phyloP scores from a whole-genome alignment of 345 rosid genomes.

The Boechera stricta region DNA sequence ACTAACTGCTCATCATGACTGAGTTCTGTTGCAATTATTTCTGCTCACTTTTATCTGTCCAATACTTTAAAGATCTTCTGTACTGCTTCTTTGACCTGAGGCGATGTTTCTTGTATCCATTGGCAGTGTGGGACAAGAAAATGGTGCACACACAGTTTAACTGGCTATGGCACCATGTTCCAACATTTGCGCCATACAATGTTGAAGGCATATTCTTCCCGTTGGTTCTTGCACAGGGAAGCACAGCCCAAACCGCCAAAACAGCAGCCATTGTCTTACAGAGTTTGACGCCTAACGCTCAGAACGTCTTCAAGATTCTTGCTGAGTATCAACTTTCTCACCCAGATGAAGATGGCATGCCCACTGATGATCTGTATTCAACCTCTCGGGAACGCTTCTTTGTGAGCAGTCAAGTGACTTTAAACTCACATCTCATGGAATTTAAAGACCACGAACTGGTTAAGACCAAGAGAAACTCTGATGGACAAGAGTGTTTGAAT shows the following conservation, averaged over 20 bases:
- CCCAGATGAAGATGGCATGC: conserved; percentile 93
- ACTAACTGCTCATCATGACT: conserved; percentile 2
- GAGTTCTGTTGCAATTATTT: not conserved
- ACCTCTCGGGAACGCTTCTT: conserved; percentile 79
- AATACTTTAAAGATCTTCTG: not conserved
- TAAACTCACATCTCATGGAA: conserved; percentile 89
- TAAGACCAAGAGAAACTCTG: conserved; percentile 69
- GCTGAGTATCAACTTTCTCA: conserved; percentile 79
- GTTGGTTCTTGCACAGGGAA: conserved; percentile 75
- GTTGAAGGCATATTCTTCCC: conserved; percentile 86
- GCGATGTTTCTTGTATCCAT: not conserved
- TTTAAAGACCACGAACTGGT: conserved; percentile 94
- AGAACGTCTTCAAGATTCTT: conserved; percentile 85
- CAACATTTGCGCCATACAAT: conserved; percentile 85
- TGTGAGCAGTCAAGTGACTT: conserved; percentile 86
- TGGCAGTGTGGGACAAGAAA: conserved; percentile 98
- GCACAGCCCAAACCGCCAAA: conserved; percentile 72
- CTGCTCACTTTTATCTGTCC: conserved; percentile 6
- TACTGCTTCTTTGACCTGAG: conserved; percentile 9
- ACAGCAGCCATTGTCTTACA: conserved; percentile 89
- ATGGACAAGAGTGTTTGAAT: conserved; percentile 89
- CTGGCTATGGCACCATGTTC: conserved; percentile 92
- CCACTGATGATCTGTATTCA: conserved; percentile 63
- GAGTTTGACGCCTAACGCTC: conserved; percentile 95
- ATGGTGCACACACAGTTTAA: conserved; percentile 89